Evolutionary conservation across 345 rosid species (phyloP), one percentile per base, ranked within the genome.

Genomic region (Abelmoschus esculentus): DNA sequence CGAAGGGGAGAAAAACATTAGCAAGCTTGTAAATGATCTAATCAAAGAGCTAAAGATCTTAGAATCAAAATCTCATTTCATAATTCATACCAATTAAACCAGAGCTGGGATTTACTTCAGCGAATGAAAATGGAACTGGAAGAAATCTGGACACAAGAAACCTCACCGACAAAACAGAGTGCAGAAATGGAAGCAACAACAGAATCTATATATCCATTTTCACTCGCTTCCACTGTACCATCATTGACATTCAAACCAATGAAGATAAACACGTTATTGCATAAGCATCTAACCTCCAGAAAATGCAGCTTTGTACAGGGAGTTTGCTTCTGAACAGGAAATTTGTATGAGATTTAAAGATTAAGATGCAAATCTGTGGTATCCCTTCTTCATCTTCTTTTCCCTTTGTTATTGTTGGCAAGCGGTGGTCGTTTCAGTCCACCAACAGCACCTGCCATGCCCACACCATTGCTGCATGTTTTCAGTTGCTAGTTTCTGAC

Each of bases 111-210:
- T 47, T 66, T 49, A 47, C 70, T 4, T 14, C 49, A 9, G 57
- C 18, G 18, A 14, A 14, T 49, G 53, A 14, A 18, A 49, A 1
- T 59, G 18, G 26, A 49, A 72, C 38, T 31, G 31, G 52, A 77
- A 74, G 76, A 72, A 64, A 70, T 58, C 62, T 31, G 50, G 4
- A 15, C 74, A 70, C 38, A 76, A 47, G 36, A 62, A 79, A 55
- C 70, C 53, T 56, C 86, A 67, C 82, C 83, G 80, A 80, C 86
- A 76, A 66, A 77, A 56, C 63, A 14, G 36, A 68, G 60, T 34
- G 7, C 34, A 47, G 34, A 26, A 60, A 62, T 22, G 66, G 61
- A 3, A 63, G 61, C 29, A 12, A 36, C 62, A 26, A 66, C 70
- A 58, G 47, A 61, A 34, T 18, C 50, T 44, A 3, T 71, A 29